Conservation (phyloP, 106 monocot genomes). For the Triglochin maritima region DNA sequence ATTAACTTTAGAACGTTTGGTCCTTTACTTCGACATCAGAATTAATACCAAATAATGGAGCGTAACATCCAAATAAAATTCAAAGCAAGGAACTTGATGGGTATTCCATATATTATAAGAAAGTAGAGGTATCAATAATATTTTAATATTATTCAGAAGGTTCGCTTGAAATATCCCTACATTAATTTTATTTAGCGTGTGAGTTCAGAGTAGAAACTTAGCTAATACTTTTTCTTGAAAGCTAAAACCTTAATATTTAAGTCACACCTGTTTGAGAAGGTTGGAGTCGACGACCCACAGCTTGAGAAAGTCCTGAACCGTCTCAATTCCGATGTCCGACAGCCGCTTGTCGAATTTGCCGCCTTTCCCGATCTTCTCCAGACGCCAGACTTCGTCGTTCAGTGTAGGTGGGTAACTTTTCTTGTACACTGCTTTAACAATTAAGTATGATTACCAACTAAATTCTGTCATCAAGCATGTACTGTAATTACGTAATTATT, state of each 20-base stretch:
- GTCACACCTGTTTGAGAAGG: constrained; percentile 26
- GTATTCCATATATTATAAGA: neutral
- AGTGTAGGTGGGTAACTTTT: constrained; percentile 5
- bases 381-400: constrained; percentile 9
- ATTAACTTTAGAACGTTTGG: too few species aligned
- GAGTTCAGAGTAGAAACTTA: too few species aligned
- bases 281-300: constrained; percentile 15
- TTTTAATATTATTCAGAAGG: too few species aligned
- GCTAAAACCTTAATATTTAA: too few species aligned
- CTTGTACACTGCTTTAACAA: constrained; percentile 1
- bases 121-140: neutral
- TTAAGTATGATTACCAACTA: neutral
- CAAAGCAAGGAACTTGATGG: neutral
- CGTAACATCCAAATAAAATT: too few species aligned
- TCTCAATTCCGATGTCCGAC: constrained; percentile 12
- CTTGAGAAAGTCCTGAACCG: constrained; percentile 54
- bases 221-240: too few species aligned
- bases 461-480: neutral
- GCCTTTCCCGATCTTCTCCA: constrained; percentile 11
- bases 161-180: too few species aligned
- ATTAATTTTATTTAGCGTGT: too few species aligned
- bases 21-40: too few species aligned
- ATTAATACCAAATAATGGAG: too few species aligned
- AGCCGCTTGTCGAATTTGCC: constrained; percentile 33
- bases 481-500: too few species aligned